Percentiles rank a stretch among this genome's conserved stretches.
These are phyloP conservation scores for Linnemannia hyalina DNA, from an alignment of 192 early-diverging fungal genomes.

Conservation along the genomic window DNA sequence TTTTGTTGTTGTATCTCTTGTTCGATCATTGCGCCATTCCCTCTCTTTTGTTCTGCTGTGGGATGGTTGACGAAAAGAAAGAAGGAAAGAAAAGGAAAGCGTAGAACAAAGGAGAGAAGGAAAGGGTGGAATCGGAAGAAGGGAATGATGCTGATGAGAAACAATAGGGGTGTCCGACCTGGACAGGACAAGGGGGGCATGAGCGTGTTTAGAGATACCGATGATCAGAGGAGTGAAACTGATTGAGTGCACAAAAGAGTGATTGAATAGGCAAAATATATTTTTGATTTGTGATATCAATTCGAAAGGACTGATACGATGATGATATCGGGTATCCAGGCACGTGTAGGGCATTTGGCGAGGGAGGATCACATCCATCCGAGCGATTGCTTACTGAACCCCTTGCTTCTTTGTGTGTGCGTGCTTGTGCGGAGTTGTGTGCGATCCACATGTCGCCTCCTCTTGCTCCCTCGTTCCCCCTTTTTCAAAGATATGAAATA, in stretches of 20 bases:
- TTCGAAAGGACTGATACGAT: not conserved
- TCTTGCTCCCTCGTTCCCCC: too few relatives aligned
- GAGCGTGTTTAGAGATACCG: too few relatives aligned
- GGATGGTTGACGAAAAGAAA: not conserved
- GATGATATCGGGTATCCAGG: not conserved
- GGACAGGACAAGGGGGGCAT: too few relatives aligned
- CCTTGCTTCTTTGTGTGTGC: not conserved
- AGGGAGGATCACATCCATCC: not conserved
- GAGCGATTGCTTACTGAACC: too few relatives aligned
- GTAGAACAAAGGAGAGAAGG: not conserved
- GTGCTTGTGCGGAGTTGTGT: constrained; percentile 4
- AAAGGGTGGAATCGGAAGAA: too few relatives aligned
- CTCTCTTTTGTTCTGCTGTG: not conserved
- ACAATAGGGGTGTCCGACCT: too few relatives aligned
- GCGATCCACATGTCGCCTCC: not conserved
- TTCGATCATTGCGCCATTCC: not conserved
- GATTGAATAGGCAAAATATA: not conserved
- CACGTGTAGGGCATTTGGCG: not conserved
- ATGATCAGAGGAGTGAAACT: not conserved
- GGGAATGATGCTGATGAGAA: too few relatives aligned
- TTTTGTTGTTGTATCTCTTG: not conserved
- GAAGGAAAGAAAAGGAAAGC: not conserved
- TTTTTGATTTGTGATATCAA: too few relatives aligned
- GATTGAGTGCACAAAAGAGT: not conserved
- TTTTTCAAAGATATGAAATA: not conserved